Base-by-base conservation (phyloP, 805 yeast genomes). In the Allodekkera sacchari region DNA sequence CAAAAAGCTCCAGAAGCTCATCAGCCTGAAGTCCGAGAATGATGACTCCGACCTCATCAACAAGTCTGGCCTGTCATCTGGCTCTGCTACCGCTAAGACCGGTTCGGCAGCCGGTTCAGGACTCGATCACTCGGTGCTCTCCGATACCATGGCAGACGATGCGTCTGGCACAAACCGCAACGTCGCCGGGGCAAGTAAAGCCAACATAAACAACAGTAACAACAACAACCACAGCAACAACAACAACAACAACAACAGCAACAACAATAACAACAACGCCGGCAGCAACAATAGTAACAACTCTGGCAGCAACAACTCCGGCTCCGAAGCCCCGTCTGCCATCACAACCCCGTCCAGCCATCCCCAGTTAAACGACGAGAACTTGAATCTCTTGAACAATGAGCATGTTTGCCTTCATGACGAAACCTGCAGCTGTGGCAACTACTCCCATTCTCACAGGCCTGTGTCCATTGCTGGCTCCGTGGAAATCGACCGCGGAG, bases 401-500 rank as follows among this genome's bases (percentile, higher is more conserved):
- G 43, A 48, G 32, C 36, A 39, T 17, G 35, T 26, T 15, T 66
- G 61, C 32, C 45, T 55, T 13, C 69, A 61, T 35, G 61, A 63
- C n/a, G 77, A 77, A 27, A 64, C 74, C 4, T 73, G 79, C 40
- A 71, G 72, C 23, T 75, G 82, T 53, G 64, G 73, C 6, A 59
- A 63, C 37, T 61, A 59, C 36, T 70, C 77, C 0, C 71, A 69
- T 39, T 57, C 74, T 0, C 77, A 75, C 39, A 45, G 75, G 18
- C 83, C 83, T 0, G 83, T 77, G 1, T 73, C 81, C 3, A 67
- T 77, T 29, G 77, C 82, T 0, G 82, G 81, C 1, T 66, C 77
- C 1, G 63, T 74, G 3, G 74, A 68, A 38, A 51, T 66, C 8
- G 68, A 62, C 30, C 44, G 53, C 20, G 67, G 65, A 4, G 69